These are phyloP conservation scores for Fibroporia radiculosa DNA, from an alignment of 768 basidiomycete species.

Conservation along the genomic window DNA sequence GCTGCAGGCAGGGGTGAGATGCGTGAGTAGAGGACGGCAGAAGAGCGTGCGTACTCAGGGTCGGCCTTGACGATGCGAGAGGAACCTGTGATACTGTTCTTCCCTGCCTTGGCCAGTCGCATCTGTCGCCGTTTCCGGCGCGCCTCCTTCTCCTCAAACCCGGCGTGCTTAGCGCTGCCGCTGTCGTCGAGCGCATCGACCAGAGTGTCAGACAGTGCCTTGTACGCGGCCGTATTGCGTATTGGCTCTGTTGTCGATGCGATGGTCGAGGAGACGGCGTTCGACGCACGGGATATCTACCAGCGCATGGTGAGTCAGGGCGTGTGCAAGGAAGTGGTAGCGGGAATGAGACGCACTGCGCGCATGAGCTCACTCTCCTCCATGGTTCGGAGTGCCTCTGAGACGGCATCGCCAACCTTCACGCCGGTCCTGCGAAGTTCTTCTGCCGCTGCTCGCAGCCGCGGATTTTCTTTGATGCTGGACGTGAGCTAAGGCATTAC, in stretches of 20 bases:
- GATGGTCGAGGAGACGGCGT: constrained; percentile 79
- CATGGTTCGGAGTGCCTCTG: constrained; percentile 85
- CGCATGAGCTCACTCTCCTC: constrained; percentile 93
- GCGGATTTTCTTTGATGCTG: constrained; percentile 32
- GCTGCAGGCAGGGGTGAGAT: constrained; percentile 29
- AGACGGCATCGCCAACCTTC: constrained; percentile 89
- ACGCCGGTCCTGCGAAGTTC: constrained; percentile 86
- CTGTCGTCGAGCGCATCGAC: constrained; percentile 93
- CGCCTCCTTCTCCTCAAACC: constrained; percentile 92
- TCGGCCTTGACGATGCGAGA: constrained; percentile 50
- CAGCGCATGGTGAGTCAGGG: background rate
- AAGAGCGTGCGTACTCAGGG: constrained; percentile 59
- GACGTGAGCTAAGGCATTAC: background rate
- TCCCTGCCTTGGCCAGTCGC: constrained; percentile 81
- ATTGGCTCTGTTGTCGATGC: constrained; percentile 93
- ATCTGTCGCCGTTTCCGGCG: constrained; percentile 72
- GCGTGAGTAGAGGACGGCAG: background rate
- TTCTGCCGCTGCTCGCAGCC: constrained; percentile 85
- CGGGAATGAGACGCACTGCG: constrained; percentile 40
- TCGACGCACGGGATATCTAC: constrained; percentile 80
- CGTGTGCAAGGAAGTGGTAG: background rate
- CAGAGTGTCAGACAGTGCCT: constrained; percentile 80
- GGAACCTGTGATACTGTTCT: constrained; percentile 48
- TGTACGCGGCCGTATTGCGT: constrained; percentile 92
- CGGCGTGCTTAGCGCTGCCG: constrained; percentile 88